Evolutionary conservation across 139 green algal species (phyloP).

Genomic region (Chlorokybus atmophyticus): DNA sequence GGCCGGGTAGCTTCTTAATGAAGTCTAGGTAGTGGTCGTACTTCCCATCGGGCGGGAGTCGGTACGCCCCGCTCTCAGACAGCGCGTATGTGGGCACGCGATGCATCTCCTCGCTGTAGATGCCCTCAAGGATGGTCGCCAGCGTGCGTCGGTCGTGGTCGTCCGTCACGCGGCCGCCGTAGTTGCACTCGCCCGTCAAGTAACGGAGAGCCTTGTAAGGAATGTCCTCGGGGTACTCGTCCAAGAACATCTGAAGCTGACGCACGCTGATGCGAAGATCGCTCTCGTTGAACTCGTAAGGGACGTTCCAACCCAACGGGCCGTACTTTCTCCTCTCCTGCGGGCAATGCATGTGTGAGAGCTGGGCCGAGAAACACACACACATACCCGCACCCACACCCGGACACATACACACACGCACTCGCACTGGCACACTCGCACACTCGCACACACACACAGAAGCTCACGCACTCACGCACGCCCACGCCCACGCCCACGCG

Average conservation of each 20-base stretch:
- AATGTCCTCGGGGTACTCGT: conserved; percentile 55
- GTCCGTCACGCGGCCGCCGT: conserved; percentile 51
- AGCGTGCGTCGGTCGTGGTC: conserved; percentile 56
- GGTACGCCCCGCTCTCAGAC: conserved; percentile 9
- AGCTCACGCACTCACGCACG: too few relatives aligned
- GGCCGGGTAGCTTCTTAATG: conserved; percentile 49
- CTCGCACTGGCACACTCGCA: too few relatives aligned
- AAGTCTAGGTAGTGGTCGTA: conserved; percentile 54
- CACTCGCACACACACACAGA: too few relatives aligned
- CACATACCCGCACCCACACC: too few relatives aligned
- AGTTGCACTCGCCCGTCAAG: conserved; percentile 42
- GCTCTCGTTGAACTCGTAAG: conserved; percentile 67
- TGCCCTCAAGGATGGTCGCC: conserved; percentile 49
- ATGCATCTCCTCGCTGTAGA: conserved; percentile 43
- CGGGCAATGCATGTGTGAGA: too few relatives aligned
- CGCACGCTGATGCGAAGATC: conserved; percentile 57
- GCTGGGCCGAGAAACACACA: too few relatives aligned
- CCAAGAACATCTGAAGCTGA: conserved; percentile 66
- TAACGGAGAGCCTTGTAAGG: conserved; percentile 54
- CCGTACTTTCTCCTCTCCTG: conserved; percentile 58
- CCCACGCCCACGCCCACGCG: too few relatives aligned
- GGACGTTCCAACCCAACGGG: conserved; percentile 69
- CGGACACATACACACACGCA: too few relatives aligned
- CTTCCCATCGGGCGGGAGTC: conserved; percentile 14
- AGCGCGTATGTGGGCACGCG: conserved; percentile 18